Evolutionary conservation across 306 rosid genomes (phyloP).

Genomic region (Citrullus mucosospermus): DNA sequence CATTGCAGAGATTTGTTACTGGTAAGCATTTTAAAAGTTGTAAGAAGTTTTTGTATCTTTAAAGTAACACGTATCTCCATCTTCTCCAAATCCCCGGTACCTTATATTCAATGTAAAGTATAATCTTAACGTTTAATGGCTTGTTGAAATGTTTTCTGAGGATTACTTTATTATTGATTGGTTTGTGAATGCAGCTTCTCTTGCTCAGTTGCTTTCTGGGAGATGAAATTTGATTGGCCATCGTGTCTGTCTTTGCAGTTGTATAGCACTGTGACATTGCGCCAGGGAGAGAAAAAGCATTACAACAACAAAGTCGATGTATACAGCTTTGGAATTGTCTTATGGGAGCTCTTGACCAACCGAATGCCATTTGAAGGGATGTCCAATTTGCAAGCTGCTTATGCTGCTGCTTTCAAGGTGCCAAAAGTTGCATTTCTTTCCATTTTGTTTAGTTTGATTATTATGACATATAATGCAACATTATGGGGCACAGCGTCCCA

Average conservation of each 20-base stretch:
- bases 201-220: neutral
- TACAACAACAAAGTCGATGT: conserved; percentile 96
- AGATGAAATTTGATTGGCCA: neutral
- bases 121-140: neutral
- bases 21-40: neutral
- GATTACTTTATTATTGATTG: neutral
- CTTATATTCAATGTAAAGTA: neutral
- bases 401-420: conserved; percentile 99
- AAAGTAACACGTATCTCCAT: neutral
- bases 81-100: neutral
- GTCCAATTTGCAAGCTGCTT: conserved; percentile 99
- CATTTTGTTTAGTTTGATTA: neutral
- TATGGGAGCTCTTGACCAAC: conserved; percentile 93
- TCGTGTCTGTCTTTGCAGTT: conserved; percentile 36
- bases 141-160: neutral
- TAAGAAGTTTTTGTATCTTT: neutral
- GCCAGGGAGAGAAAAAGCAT: conserved; percentile 97
- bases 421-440: neutral
- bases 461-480: neutral
- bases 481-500: neutral
- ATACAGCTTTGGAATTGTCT: conserved; percentile 93
- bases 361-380: conserved; percentile 99
- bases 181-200: neutral
- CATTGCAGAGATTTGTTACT: neutral
- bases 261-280: conserved; percentile 92